Base-by-base conservation (phyloP, 305 asterid species). In the Withania somnifera region DNA sequence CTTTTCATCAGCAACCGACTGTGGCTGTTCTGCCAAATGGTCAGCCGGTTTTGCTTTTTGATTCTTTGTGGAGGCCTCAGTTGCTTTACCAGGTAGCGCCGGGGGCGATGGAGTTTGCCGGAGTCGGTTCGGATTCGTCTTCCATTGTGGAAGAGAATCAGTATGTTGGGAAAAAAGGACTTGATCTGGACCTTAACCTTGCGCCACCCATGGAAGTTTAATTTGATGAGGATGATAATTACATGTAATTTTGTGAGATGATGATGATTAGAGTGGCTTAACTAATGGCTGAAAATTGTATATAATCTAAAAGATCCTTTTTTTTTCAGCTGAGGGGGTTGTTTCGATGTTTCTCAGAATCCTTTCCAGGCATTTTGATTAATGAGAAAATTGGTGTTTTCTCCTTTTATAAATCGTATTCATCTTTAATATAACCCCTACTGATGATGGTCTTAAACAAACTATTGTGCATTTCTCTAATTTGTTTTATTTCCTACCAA, bases 91-190 rank as follows among this genome's bases (percentile, higher is more conserved):
- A 83, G 64, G 0, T 84, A 28, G 81, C 58, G 60, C 84, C 77
- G 84, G 76, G 11, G 63, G 22, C 52, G 58, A 69, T 80, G 87
- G 73, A 51, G 82, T 61, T 80, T 68, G 14, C 6, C 52, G 22
- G 68, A 71, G 92, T 84, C 79, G 89, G 90, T 1, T 91, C 96
- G 4, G 95, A 93, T 80, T 87, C 92, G 2, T 93, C 98, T n/a
- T 92, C 97, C 30, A 97, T 91, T 57, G 97, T 93, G 67, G 98
- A 95, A 67, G 95, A 89, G 88, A 93, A 92, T 67, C 82, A 88
- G n/a, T 75, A 81, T 26, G 91, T 91, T 5, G 87, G 66, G 6
- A 93, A 90, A 85, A 85, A 87, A 14, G 92, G 90, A 17, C 82
- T 93, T 84, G 93, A 89, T 82, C 84, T 94, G 26, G 97, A 93